Conservation (phyloP, 164 flowering plant species). For the Sextonia rubra region DNA sequence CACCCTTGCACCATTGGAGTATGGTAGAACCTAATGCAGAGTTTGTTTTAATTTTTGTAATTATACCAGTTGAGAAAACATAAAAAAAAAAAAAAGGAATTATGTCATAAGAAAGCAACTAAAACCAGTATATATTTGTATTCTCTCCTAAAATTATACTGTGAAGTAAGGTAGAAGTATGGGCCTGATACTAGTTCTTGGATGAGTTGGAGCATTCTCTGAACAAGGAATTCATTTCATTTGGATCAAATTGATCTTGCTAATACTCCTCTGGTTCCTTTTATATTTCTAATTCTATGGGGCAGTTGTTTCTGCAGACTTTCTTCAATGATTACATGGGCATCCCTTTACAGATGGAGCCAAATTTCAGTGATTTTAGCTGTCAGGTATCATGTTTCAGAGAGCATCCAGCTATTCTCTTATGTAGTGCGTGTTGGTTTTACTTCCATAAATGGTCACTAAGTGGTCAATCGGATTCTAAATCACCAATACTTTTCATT, state of each 20-base stretch:
- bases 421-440: not conserved
- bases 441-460: not conserved
- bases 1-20: not conserved
- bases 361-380: constrained; percentile 83
- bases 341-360: constrained; percentile 88
- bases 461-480: not conserved
- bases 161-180: too few species aligned
- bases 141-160: too few species aligned
- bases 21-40: too few species aligned
- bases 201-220: too few species aligned
- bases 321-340: constrained; percentile 91
- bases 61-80: too few species aligned
- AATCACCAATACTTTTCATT: not conserved
- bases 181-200: too few species aligned
- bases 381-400: constrained; percentile 61
- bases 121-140: too few species aligned
- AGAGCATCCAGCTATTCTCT: not conserved
- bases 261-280: not conserved
- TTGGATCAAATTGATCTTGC: too few species aligned
- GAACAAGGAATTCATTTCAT: too few species aligned
- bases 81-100: too few species aligned
- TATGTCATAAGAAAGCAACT: too few species aligned
- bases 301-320: constrained; percentile 28
- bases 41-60: too few species aligned
- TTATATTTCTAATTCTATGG: not conserved